Evolutionary conservation across 2,329 filamentous ascomycete species (phyloP).

Genomic region (Reticulascus tulasneorum): DNA sequence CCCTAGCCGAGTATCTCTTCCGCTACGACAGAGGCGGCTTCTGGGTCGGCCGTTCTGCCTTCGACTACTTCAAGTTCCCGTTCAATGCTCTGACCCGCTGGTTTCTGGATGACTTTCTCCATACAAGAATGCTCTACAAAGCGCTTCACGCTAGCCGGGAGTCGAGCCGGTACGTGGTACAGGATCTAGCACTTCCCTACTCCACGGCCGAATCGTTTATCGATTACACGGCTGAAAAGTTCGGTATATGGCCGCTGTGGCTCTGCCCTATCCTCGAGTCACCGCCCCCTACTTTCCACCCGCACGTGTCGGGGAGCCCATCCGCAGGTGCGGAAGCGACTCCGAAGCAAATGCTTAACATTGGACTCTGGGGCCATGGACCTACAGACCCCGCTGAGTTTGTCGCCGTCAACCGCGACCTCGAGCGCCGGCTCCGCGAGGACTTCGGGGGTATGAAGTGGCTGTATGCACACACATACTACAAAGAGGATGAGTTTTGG

Average conservation of each 20-base stretch:
- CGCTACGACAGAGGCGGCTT: conserved; percentile 68
- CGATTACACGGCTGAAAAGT: conserved; percentile 40
- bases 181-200: conserved; percentile 56
- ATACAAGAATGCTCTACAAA: conserved; percentile 62
- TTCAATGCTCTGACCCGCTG: conserved; percentile 62
- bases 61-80: conserved; percentile 57
- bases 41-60: conserved; percentile 62
- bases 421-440: conserved; percentile 56
- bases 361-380: conserved; percentile 58
- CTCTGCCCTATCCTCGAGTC: conserved; percentile 47
- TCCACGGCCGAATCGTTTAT: conserved; percentile 38
- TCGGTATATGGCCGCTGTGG: conserved; percentile 52
- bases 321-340: background rate
- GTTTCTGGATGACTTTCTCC: conserved; percentile 58
- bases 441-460: conserved; percentile 66
- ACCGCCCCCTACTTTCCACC: conserved; percentile 26
- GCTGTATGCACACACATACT: conserved; percentile 67
- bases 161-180: conserved; percentile 58
- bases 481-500: conserved; percentile 67
- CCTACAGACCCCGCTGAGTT: conserved; percentile 39
- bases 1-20: conserved; percentile 64
- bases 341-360: conserved; percentile 41
- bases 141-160: conserved; percentile 53
- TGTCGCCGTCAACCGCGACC: conserved; percentile 50
- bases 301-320: conserved; percentile 5